phyloP scores from a whole-genome alignment of 352 stramenopile species.

The Globisporangium ultimum region DNA sequence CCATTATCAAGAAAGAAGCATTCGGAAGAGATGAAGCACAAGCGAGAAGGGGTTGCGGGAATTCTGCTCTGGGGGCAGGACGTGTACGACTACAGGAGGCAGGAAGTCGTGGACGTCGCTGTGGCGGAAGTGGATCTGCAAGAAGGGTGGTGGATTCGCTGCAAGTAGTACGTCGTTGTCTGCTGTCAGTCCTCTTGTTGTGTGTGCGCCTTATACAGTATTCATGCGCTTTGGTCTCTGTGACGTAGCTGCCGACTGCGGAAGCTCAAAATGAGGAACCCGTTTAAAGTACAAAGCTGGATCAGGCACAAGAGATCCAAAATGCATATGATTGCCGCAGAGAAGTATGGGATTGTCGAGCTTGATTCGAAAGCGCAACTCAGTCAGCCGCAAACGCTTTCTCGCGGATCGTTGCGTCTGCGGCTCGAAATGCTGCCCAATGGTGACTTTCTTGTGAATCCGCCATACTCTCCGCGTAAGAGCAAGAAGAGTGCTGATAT shows the following conservation, averaged over 20 bases:
- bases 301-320: conserved; percentile 25
- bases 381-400: neutral
- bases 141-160: conserved; percentile 46
- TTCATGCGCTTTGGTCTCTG: neutral
- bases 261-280: conserved; percentile 30
- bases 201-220: too few species aligned
- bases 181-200: neutral
- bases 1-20: neutral
- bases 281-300: conserved; percentile 25
- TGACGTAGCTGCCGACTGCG: conserved; percentile 25
- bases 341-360: conserved; percentile 8
- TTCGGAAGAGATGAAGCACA: conserved; percentile 1
- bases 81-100: conserved; percentile 49
- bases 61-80: conserved; percentile 24
- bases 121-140: conserved; percentile 41
- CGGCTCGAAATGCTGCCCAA: neutral
- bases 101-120: conserved; percentile 32
- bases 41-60: neutral
- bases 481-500: conserved; percentile 20
- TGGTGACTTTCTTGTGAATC: neutral
- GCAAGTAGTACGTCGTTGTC: conserved; percentile 25
- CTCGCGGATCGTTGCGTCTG: neutral
- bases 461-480: conserved; percentile 16
- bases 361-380: neutral
- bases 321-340: conserved; percentile 14